A percentile compares a stretch with the other conserved stretches of the same genome.
Conservation (phyloP, 176 grass and related monocot species). For the Musa schizocarpa region DNA sequence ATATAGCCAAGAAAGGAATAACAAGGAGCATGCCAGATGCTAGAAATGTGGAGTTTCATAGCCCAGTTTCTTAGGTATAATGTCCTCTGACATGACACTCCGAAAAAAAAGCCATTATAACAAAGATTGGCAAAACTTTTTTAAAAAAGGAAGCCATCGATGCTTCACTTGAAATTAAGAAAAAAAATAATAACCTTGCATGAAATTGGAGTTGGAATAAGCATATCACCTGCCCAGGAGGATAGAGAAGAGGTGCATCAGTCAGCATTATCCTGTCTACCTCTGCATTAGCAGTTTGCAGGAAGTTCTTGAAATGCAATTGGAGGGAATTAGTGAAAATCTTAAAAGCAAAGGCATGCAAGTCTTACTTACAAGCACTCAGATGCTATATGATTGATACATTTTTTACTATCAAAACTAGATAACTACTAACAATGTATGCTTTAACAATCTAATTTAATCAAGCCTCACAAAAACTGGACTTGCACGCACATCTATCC, state of each 20-base stretch:
- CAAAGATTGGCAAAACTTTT: background rate
- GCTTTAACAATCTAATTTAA: background rate
- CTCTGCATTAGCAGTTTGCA: slow-evolving; percentile 36
- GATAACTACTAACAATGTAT: background rate
- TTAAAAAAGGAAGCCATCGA: background rate
- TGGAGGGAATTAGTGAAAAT: slow-evolving; percentile 1
- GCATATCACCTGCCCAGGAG: slow-evolving; percentile 74
- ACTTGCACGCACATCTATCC: too few species aligned
- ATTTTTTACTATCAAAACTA: background rate
- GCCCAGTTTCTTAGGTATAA: too few species aligned
- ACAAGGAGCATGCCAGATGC: too few species aligned
- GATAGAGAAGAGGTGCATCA: slow-evolving; percentile 84
- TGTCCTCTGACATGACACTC: too few species aligned
- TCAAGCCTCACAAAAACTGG: background rate
- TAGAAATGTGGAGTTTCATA: too few species aligned
- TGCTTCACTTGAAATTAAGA: background rate
- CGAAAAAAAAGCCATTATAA: background rate
- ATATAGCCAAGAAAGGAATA: too few species aligned
- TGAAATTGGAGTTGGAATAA: background rate
- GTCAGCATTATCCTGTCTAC: slow-evolving; percentile 91
- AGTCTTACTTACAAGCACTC: background rate
- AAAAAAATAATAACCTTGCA: background rate
- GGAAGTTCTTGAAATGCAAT: slow-evolving; percentile 45
- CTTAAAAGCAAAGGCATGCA: background rate
- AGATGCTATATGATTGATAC: background rate